Base-by-base conservation (phyloP, 163 green algal species). In the Trebouxiophyceae sp. region DNA sequence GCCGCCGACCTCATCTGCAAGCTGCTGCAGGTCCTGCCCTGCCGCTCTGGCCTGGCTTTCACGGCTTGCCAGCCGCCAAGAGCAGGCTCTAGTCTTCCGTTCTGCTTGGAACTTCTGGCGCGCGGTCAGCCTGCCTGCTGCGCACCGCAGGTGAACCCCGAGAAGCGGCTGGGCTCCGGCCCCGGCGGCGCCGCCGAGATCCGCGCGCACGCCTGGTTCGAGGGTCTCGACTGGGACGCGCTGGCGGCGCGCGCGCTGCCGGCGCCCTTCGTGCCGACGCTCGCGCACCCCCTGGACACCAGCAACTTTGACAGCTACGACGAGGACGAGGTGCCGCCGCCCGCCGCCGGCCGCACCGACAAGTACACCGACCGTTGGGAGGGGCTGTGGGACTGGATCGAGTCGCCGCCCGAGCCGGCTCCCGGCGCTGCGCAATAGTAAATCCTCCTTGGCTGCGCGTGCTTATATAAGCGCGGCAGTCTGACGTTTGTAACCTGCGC, bases 1-100 rank as follows among this genome's bases (percentile, higher is more conserved):
- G 86, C 84, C 8, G 77, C 83, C 24, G 79, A 89, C 74, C 76
- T 93, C 54, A 93, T 93, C 70, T 86, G 78, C 76, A 84, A 85
- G 64, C 77, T 93, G 27, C 74, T 92, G 29, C 78, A 89, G 76
- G 78, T 88, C 39, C 19, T 16, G 12, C 39, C 39, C 12, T 50
- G 39, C 39, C 39, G 19, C 12, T 12, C 12, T 50, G 39, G 12
- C 39, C 19, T 50, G 39, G 39, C 39, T 50, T 50, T 50, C 39
- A 50, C 12, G 12, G 39, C n/a, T 71, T 60, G 20, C 22, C 57
- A 46, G 19, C 20, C 19, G 32, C 30, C 19, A 44, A 6, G 16
- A 63, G n/a, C 19, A 27, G 57, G 23, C 19, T 26, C 30, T 30
- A n/a, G 16, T 45, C 30, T 45, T 50, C 16, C 16, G 16, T 16